Evolutionary conservation across 148 eudicot genomes (phyloP).

Genomic region (Camellia granthamiana): DNA sequence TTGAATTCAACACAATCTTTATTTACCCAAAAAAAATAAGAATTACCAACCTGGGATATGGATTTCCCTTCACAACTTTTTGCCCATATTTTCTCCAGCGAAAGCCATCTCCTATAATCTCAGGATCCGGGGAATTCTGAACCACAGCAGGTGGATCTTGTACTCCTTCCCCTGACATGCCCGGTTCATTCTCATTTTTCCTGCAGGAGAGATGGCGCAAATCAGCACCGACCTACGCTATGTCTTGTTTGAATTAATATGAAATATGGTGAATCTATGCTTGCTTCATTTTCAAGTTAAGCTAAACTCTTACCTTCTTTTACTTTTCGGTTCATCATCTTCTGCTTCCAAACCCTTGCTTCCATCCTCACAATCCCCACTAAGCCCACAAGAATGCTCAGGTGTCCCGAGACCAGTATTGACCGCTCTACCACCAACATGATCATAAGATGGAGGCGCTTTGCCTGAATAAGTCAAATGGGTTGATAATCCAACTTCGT

Average conservation of each 20-base stretch:
- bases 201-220: slow-evolving; percentile 28
- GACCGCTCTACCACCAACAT: slow-evolving; percentile 19
- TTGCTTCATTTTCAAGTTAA: neutral
- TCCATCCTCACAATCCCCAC: slow-evolving; percentile 39
- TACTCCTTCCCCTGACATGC: slow-evolving; percentile 35
- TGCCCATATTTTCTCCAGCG: slow-evolving; percentile 99
- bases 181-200: slow-evolving; percentile 43
- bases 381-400: slow-evolving; percentile 39
- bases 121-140: slow-evolving; percentile 61
- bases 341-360: slow-evolving; percentile 36
- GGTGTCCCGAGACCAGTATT: slow-evolving; percentile 19
- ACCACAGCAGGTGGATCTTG: slow-evolving; percentile 38
- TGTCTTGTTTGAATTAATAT: neutral
- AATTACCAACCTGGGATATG: slow-evolving; percentile 73
- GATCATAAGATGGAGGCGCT: slow-evolving; percentile 20
- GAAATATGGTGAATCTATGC: neutral
- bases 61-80: slow-evolving; percentile 91
- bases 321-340: slow-evolving; percentile 43
- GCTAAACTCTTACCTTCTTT: slow-evolving; percentile 62
- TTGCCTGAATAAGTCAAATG: slow-evolving; percentile 25
- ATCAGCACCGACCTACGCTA: neutral
- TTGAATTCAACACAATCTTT: no score
- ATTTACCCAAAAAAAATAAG: no score
- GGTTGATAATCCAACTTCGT: slow-evolving; percentile 23
- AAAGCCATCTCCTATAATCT: slow-evolving; percentile 67